These are phyloP conservation scores for Apostasia shenzhenica DNA, from an alignment of 106 monocot genomes.

Conservation along the genomic window DNA sequence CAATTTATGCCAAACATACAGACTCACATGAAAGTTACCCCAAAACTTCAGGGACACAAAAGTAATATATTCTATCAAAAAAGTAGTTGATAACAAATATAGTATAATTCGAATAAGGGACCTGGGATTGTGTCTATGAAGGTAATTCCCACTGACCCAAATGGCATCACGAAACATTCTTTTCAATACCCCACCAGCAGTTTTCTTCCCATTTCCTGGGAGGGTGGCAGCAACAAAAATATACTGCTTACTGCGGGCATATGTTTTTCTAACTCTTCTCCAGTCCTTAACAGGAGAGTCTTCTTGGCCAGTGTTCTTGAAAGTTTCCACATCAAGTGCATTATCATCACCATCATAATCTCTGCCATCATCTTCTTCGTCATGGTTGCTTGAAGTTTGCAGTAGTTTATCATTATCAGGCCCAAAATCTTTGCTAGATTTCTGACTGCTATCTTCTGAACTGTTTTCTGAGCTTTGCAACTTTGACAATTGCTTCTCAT, in stretches of 20 bases:
- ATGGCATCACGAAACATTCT: slow-evolving; percentile 87
- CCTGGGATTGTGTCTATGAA: slow-evolving; percentile 94
- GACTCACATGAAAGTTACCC: not conserved
- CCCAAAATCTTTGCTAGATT: slow-evolving; percentile 6
- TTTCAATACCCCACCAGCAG: slow-evolving; percentile 86
- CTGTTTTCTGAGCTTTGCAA: slow-evolving; percentile 15
- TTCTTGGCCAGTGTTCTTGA: slow-evolving; percentile 9
- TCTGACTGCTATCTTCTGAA: slow-evolving; percentile 11
- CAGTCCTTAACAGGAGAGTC: slow-evolving; percentile 40
- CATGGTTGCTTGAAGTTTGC: slow-evolving; percentile 2
- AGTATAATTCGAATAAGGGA: not conserved
- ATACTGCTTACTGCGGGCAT: slow-evolving; percentile 91
- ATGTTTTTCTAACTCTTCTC: slow-evolving; percentile 81
- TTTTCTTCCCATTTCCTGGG: slow-evolving; percentile 87
- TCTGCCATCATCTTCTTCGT: slow-evolving; percentile 25
- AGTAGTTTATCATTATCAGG: slow-evolving; percentile 18
- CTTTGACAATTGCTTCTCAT: slow-evolving; percentile 77
- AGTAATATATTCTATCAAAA: slow-evolving; percentile 1
- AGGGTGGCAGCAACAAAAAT: slow-evolving; percentile 97
- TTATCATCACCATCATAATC: slow-evolving; percentile 15
- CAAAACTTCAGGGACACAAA: not conserved
- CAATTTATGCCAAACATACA: too few species aligned
- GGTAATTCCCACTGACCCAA: slow-evolving; percentile 84
- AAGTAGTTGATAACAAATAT: not conserved
- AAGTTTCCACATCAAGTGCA: slow-evolving; percentile 8